Conservation (phyloP, 805 yeast species). For the Nakazawaea ishiwadae region DNA sequence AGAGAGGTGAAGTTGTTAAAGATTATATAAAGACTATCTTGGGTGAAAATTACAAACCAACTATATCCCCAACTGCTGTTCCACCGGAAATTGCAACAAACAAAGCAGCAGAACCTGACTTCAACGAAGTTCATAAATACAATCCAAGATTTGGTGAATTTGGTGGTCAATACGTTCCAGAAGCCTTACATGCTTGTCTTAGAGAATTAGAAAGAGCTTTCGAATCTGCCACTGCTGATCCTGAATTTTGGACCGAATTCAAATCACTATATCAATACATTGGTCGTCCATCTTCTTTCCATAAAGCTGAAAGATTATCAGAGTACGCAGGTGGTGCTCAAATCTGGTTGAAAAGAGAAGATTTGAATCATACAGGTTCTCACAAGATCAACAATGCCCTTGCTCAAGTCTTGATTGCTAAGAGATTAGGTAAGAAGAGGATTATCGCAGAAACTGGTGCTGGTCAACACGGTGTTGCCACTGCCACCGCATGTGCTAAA, state of each 20-base stretch:
- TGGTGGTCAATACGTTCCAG: slow-evolving; percentile 99
- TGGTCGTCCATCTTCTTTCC: slow-evolving; percentile 94
- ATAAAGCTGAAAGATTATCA: slow-evolving; percentile 84
- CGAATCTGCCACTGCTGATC: slow-evolving; percentile 85
- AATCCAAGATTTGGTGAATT: slow-evolving; percentile 86
- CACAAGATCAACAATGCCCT: slow-evolving; percentile 83
- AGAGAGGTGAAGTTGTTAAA: slow-evolving; percentile 59
- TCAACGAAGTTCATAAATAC: slow-evolving; percentile 60
- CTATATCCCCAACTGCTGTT: slow-evolving; percentile 15
- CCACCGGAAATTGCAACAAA: slow-evolving; percentile 14
- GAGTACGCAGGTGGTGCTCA: slow-evolving; percentile 92
- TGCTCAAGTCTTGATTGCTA: slow-evolving; percentile 78
- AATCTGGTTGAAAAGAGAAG: slow-evolving; percentile 98
- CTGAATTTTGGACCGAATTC: slow-evolving; percentile 91
- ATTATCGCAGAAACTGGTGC: slow-evolving; percentile 91
- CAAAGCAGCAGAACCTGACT: slow-evolving; percentile 22
- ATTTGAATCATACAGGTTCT: slow-evolving; percentile 84
- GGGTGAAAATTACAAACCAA: slow-evolving; percentile 40
- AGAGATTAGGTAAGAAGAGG: slow-evolving; percentile 69
- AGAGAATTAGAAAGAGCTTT: slow-evolving; percentile 86
- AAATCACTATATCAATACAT: slow-evolving; percentile 80
- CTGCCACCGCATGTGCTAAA: slow-evolving; percentile 89
- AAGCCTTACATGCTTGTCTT: slow-evolving; percentile 87
- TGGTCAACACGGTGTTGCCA: slow-evolving; percentile 92
- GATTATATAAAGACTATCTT: slow-evolving; percentile 66